Percentiles rank a stretch among this genome's conserved stretches.
Conservation (phyloP, 805 yeast genomes). For the Pichia nakasei region DNA sequence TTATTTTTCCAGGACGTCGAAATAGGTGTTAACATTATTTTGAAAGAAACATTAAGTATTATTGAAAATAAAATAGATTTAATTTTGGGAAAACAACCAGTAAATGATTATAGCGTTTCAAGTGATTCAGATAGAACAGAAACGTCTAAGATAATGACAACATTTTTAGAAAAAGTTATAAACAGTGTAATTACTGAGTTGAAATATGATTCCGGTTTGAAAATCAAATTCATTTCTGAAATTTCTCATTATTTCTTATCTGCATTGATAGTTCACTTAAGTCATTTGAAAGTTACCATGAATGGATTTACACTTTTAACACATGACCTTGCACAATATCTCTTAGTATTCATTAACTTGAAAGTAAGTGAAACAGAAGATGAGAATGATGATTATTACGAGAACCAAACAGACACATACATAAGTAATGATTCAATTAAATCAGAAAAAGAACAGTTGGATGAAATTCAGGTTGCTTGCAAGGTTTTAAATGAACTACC, state of each 20-base stretch:
- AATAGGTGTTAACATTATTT: slow-evolving; percentile 51
- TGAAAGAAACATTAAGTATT: slow-evolving; percentile 49
- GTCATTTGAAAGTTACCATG: slow-evolving; percentile 65
- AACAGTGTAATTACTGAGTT: slow-evolving; percentile 29
- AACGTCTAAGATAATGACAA: slow-evolving; percentile 57
- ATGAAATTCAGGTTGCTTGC: slow-evolving; percentile 37
- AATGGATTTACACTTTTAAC: slow-evolving; percentile 79
- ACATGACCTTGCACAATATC: slow-evolving; percentile 73
- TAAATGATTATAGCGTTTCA: slow-evolving; percentile 47
- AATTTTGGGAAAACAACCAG: slow-evolving; percentile 51
- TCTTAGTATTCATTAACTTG: slow-evolving; percentile 26
- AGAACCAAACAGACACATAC: too few relatives aligned
- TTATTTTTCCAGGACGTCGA: slow-evolving; percentile 34
- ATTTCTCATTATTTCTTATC: slow-evolving; percentile 30
- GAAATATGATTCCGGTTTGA: slow-evolving; percentile 16
- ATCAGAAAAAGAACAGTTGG: slow-evolving; percentile 41
- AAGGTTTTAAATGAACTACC: slow-evolving; percentile 66
- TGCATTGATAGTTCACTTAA: slow-evolving; percentile 60
- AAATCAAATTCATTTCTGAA: slow-evolving; percentile 16
- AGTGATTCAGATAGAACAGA: slow-evolving; percentile 47
- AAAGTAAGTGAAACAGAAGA: slow-evolving; percentile 4
- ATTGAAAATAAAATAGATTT: slow-evolving; percentile 41
- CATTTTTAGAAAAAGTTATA: slow-evolving; percentile 35
- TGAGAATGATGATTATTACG: background rate
- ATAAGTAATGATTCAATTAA: too few relatives aligned